These are phyloP conservation scores for Copromyces sp. DNA, from an alignment of 495 filamentous ascomycete genomes.

Conservation along the genomic window DNA sequence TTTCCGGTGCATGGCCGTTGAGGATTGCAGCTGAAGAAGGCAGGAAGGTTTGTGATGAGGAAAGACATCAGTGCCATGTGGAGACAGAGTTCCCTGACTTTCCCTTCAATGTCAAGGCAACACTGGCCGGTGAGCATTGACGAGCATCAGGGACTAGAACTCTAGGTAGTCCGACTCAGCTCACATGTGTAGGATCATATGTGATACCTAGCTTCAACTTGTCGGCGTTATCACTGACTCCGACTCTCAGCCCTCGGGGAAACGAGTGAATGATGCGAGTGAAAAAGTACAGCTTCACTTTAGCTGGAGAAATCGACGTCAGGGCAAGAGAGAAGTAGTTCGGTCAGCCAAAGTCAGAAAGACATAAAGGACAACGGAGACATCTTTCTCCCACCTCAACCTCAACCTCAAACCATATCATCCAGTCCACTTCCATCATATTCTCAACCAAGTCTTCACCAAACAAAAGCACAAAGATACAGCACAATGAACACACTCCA, in stretches of 20 bases:
- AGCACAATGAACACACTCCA: neutral
- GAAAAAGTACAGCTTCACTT: neutral
- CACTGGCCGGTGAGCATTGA: neutral
- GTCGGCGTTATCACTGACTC: neutral
- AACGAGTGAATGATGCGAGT: neutral
- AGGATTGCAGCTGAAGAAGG: neutral
- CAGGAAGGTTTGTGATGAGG: neutral
- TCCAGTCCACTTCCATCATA: neutral
- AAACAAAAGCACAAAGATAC: neutral
- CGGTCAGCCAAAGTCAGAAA: neutral
- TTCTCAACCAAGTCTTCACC: neutral
- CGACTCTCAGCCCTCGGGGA: neutral
- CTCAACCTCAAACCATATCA: neutral
- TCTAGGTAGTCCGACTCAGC: neutral
- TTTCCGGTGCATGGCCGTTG: neutral
- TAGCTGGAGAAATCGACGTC: neutral
- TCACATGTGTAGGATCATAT: neutral
- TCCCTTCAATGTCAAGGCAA: neutral
- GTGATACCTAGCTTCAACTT: neutral
- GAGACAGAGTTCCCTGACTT: neutral
- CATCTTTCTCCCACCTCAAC: neutral
- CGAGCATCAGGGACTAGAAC: neutral
- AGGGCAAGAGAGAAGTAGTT: neutral
- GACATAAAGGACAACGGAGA: neutral
- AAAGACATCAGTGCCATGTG: neutral